Percentiles rank a stretch among this genome's conserved stretches.
Conservation (phyloP, 768 basidiomycete genomes). For the Pleurotus tuber-regium region DNA sequence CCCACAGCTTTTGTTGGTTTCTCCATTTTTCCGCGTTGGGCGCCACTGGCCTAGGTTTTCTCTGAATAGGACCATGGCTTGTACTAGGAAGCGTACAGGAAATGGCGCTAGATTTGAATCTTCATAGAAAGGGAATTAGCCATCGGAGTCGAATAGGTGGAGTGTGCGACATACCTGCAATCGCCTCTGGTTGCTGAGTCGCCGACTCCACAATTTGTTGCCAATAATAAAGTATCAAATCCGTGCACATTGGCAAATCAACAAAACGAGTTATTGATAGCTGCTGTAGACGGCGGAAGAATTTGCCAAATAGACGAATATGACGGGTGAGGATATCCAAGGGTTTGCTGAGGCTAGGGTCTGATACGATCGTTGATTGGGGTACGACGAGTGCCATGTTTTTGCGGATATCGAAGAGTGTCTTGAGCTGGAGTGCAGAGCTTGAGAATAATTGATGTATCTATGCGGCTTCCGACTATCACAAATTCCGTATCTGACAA, state of each 20-base stretch:
- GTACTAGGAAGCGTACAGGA: slow-evolving; percentile 79
- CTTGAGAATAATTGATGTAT: slow-evolving; percentile 58
- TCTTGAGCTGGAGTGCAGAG: slow-evolving; percentile 54
- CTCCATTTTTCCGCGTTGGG: slow-evolving; percentile 60
- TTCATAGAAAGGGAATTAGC: slow-evolving; percentile 22
- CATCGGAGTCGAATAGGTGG: neutral
- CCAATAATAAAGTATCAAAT: slow-evolving; percentile 81
- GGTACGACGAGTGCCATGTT: slow-evolving; percentile 44
- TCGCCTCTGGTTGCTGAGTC: slow-evolving; percentile 43
- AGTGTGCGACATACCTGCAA: slow-evolving; percentile 45
- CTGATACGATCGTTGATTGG: slow-evolving; percentile 27
- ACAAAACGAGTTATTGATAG: slow-evolving; percentile 58
- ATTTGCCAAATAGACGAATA: slow-evolving; percentile 72
- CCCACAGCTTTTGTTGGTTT: slow-evolving; percentile 57
- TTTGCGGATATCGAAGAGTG: slow-evolving; percentile 57
- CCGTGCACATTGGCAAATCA: slow-evolving; percentile 56
- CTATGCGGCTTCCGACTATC: slow-evolving; percentile 30
- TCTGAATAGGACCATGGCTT: slow-evolving; percentile 84
- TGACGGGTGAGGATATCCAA: slow-evolving; percentile 66
- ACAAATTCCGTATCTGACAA: neutral
- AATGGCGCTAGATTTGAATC: slow-evolving; percentile 64
- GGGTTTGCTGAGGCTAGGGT: slow-evolving; percentile 38
- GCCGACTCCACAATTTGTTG: slow-evolving; percentile 74
- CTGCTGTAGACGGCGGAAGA: slow-evolving; percentile 74
- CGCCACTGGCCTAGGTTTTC: slow-evolving; percentile 80